phyloP scores from a whole-genome alignment of 139 green algal genomes.

The Gonium pectorale region DNA sequence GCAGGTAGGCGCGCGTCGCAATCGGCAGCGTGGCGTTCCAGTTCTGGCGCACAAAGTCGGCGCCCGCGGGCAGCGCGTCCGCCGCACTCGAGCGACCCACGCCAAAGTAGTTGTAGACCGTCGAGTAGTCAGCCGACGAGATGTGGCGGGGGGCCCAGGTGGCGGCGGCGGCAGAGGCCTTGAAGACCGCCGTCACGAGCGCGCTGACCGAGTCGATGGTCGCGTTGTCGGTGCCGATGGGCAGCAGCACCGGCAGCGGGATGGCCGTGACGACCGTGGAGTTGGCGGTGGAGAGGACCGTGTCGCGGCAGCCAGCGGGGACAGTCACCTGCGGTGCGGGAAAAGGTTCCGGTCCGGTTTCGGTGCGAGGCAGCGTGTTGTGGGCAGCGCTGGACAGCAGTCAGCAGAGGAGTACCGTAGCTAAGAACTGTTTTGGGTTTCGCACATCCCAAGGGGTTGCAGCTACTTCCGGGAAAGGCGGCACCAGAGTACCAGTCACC shows the following conservation, averaged over 20 bases:
- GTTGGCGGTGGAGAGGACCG: neutral
- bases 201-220: neutral
- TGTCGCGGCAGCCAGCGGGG: conserved; percentile 18
- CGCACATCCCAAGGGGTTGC: no score
- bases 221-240: neutral
- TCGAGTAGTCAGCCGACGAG: neutral
- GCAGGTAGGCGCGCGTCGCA: neutral
- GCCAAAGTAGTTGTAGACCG: neutral
- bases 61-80: neutral
- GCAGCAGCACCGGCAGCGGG: neutral
- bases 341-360: neutral
- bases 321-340: neutral
- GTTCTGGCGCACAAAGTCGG: conserved; percentile 36
- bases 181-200: neutral
- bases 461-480: no score
- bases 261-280: neutral
- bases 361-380: neutral
- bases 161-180: neutral
- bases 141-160: neutral
- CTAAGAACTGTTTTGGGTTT: no score
- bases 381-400: no score
- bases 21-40: neutral
- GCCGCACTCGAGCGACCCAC: neutral
- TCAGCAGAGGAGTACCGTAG: no score
- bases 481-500: no score